Evolutionary conservation across 192 early-diverging fungal species (phyloP).

Genomic region (Haplosporangium gracile): DNA sequence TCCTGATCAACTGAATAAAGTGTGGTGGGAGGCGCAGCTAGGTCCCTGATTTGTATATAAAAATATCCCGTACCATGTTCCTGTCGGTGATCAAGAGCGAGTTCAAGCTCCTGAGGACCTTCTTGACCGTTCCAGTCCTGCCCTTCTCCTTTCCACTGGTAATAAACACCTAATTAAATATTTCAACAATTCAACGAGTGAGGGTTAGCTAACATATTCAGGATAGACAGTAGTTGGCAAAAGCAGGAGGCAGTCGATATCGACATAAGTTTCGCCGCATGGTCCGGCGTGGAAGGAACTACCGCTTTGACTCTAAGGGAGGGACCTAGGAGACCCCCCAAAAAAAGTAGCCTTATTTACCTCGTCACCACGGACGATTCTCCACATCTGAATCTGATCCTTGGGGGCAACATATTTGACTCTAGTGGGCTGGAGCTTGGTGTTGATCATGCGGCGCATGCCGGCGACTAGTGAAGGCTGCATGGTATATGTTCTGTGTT

Average conservation of each 20-base stretch:
- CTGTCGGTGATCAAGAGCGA: conserved; percentile 70
- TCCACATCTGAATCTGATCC: conserved; percentile 69
- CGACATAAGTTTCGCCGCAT: not conserved
- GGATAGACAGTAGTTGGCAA: not conserved
- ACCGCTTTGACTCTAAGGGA: not conserved
- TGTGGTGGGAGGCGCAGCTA: not conserved
- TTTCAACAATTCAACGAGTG: not conserved
- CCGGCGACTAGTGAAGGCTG: conserved; percentile 41
- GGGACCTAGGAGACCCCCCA: not conserved
- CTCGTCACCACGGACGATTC: conserved; percentile 70
- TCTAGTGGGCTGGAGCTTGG: conserved; percentile 54
- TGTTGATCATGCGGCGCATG: conserved; percentile 54
- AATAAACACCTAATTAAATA: conserved; percentile 63
- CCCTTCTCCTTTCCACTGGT: conserved; percentile 75
- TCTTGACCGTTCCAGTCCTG: conserved; percentile 71
- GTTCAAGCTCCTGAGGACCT: conserved; percentile 73
- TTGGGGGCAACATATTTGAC: conserved; percentile 56
- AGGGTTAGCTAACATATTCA: not conserved
- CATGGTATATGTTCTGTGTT: conserved; percentile 16
- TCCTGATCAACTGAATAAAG: not conserved
- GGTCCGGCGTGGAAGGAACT: not conserved
- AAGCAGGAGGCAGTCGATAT: not conserved
- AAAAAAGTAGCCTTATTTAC: not conserved
- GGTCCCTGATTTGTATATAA: not conserved
- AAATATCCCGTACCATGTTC: conserved; percentile 62